A percentile compares a stretch with the other conserved stretches of the same genome.
phyloP scores from a whole-genome alignment of 2,329 filamentous ascomycete species.

The Elsinoe ampelina region DNA sequence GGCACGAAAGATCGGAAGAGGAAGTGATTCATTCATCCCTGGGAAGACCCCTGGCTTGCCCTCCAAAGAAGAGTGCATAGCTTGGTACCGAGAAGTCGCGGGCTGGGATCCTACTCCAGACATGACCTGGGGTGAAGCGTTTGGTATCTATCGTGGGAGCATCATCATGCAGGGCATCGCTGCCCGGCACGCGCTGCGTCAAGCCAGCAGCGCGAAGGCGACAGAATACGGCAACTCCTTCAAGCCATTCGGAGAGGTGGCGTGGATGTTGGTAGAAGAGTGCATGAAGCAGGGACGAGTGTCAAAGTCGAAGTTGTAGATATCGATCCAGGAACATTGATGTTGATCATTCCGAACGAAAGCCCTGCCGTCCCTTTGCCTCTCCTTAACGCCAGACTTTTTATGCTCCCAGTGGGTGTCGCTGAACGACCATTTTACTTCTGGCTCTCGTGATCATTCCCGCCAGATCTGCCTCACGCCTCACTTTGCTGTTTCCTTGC shows the following conservation, averaged over 20 bases:
- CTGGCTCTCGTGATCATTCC: background rate
- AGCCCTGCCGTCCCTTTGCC: background rate
- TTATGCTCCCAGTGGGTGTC: background rate
- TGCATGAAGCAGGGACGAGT: constrained; percentile 24
- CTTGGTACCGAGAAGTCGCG: constrained; percentile 58
- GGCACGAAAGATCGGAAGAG: constrained; percentile 32
- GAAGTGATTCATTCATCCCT: constrained; percentile 48
- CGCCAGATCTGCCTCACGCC: background rate
- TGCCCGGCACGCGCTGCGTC: constrained; percentile 66
- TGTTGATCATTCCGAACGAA: background rate
- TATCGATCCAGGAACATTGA: background rate
- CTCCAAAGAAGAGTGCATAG: constrained; percentile 46
- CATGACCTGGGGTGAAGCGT: constrained; percentile 56
- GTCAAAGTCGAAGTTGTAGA: constrained; percentile 30
- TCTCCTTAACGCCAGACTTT: background rate
- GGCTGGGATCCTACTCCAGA: constrained; percentile 60
- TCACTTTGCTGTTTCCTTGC: background rate
- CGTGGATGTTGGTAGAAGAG: constrained; percentile 62
- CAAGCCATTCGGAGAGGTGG: constrained; percentile 63
- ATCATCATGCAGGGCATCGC: constrained; percentile 83
- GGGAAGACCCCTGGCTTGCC: constrained; percentile 59
- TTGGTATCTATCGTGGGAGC: constrained; percentile 49
- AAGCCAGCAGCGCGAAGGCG: constrained; percentile 83
- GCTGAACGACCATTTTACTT: background rate
- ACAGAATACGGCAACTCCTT: constrained; percentile 60